Conservation (phyloP, 2,329 filamentous ascomycete genomes). For the Fonsecaea erecta region DNA sequence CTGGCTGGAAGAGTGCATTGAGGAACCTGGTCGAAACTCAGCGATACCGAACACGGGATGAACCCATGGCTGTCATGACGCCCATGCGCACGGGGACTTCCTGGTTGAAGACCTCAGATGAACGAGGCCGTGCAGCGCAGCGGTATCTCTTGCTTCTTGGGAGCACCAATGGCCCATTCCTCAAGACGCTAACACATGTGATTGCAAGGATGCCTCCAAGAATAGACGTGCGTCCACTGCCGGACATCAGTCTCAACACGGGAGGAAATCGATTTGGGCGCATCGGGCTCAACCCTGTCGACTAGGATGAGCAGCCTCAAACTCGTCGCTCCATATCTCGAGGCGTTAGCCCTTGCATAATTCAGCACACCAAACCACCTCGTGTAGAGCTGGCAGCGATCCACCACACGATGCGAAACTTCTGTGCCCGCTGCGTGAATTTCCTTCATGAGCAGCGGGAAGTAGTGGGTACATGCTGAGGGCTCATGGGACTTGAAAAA, state of each 20-base stretch:
- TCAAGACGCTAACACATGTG: no score
- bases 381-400: background rate
- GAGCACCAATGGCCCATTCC: no score
- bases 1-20: slow-evolving; percentile 21
- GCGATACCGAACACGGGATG: background rate
- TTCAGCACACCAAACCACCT: background rate
- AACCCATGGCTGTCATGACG: background rate
- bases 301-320: no score
- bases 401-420: background rate
- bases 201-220: no score
- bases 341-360: no score
- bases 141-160: background rate
- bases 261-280: no score
- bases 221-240: background rate
- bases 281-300: no score
- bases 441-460: background rate
- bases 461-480: background rate
- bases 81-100: background rate
- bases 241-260: no score
- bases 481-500: background rate
- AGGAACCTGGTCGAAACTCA: background rate
- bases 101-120: background rate
- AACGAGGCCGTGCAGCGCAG: background rate
- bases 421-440: background rate
- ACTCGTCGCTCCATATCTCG: no score